These are phyloP conservation scores for Diaporthe sp. DNA, from an alignment of 2,329 filamentous ascomycete species.

Conservation along the genomic window DNA sequence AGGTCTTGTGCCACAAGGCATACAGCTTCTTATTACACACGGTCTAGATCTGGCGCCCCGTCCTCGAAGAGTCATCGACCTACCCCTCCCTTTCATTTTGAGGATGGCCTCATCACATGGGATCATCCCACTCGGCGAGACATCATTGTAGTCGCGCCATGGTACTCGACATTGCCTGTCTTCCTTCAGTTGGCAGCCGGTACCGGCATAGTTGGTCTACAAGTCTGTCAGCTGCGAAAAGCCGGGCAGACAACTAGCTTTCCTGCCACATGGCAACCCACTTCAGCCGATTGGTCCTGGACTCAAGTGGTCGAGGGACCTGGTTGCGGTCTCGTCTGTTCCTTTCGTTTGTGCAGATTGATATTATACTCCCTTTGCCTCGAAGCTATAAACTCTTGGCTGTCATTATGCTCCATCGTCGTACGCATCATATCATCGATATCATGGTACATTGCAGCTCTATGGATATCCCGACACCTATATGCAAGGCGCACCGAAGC, in stretches of 20 bases:
- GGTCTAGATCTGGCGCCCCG: not conserved
- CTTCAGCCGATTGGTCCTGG: not conserved
- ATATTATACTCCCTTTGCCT: no score
- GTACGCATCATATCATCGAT: slow-evolving; percentile 9
- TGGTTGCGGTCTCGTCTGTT: not conserved
- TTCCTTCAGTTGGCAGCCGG: not conserved
- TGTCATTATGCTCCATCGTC: not conserved
- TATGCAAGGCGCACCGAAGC: not conserved
- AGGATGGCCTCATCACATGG: slow-evolving; percentile 9
- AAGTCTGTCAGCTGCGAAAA: not conserved
- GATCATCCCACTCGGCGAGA: slow-evolving; percentile 10
- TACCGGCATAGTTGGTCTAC: not conserved
- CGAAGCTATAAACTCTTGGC: not conserved
- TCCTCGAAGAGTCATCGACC: not conserved
- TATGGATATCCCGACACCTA: not conserved
- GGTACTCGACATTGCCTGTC: not conserved
- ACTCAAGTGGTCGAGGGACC: not conserved
- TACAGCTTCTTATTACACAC: not conserved
- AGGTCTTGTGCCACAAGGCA: not conserved
- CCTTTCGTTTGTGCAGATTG: not conserved
- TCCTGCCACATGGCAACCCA: not conserved
- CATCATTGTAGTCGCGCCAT: slow-evolving; percentile 2
- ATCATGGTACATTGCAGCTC: not conserved
- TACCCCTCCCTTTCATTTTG: not conserved
- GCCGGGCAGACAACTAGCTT: not conserved